phyloP scores from a whole-genome alignment of 495 filamentous ascomycete genomes.

The Aspergillus cavernicola region DNA sequence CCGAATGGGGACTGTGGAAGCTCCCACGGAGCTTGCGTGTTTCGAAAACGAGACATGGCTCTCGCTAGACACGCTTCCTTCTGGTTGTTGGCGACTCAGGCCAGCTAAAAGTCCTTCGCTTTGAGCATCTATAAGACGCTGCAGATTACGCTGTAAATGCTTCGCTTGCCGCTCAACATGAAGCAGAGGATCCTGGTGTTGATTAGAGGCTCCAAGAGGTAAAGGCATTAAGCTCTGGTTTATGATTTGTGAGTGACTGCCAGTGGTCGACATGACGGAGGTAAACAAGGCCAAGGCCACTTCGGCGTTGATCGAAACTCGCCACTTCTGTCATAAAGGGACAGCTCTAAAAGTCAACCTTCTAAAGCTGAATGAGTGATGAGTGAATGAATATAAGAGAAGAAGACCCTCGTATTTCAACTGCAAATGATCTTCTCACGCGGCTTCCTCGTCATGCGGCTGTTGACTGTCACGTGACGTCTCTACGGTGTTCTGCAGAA shows the following conservation, averaged over 20 bases:
- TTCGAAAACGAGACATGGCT: slow-evolving; percentile 44
- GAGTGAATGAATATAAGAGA: no score
- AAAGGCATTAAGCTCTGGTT: slow-evolving; percentile 25
- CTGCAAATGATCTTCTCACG: slow-evolving; percentile 1
- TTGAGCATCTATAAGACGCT: slow-evolving; percentile 80
- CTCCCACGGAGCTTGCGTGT: slow-evolving; percentile 20
- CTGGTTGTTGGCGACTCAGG: slow-evolving; percentile 30
- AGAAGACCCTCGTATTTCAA: no score
- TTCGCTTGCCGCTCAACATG: slow-evolving; percentile 43
- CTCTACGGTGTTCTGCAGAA: slow-evolving; percentile 24
- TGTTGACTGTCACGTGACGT: slow-evolving; percentile 20
- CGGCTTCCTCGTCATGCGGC: slow-evolving; percentile 11
- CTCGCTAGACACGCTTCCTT: slow-evolving; percentile 42
- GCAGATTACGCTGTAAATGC: slow-evolving; percentile 70
- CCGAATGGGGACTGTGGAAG: slow-evolving; percentile 55
- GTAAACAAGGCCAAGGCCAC: slow-evolving; percentile 7
- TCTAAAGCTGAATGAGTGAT: no score
- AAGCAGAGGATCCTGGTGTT: slow-evolving; percentile 39
- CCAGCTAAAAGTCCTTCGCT: slow-evolving; percentile 65
- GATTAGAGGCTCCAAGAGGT: slow-evolving; percentile 26
- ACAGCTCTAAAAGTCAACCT: neutral
- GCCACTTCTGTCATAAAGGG: neutral
- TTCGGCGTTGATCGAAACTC: neutral
- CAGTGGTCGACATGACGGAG: slow-evolving; percentile 33
- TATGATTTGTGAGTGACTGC: slow-evolving; percentile 22